Base-by-base conservation (phyloP, 345 rosid species). In the Durio zibethinus region DNA sequence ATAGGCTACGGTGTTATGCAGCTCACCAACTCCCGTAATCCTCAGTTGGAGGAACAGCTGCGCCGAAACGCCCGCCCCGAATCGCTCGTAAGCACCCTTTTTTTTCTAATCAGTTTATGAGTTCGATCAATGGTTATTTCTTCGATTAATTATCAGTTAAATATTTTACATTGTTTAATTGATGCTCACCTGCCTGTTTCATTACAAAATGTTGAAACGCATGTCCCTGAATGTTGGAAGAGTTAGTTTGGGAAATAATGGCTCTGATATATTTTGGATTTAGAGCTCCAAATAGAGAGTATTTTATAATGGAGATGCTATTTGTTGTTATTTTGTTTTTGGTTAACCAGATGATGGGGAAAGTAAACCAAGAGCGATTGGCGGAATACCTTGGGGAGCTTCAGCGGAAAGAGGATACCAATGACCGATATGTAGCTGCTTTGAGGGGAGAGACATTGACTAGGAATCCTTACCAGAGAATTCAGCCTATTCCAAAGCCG, bases 1-100 rank as follows among this genome's bases (percentile, higher is more conserved):
- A 84, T 96, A 45, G 99, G 99, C 70, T 96, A 93, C 75, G 84
- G 87, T 60, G 97, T 96, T 80, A 92, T 96, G 98, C 97, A 93
- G 87, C 20, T 80, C 80, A 96, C 99, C 53, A 92, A 82, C 82
- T 79, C 97, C 76, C 76, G 84, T 10, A 92, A 89, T 77, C 89
- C 93, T 4, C 87, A 92, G 83, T 93, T 96, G 45, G 99, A 96
- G 79, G 87, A 92, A 74, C 90, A 83, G 2, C 98, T 96, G 77
- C 98, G 98, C 54, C 80, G 84, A 76, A 86, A 83, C 25, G 92
- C 97, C 68, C 91, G 97, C 18, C 93, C 94, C 10, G 99, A 96
- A 2, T 86, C 99, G 56, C 72, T 86, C 59, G 98, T 91, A 86
- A 35, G 87, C 23, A 1, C 45, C 45, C 27, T 20, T 29, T 9